Evolutionary conservation across 1,284 basidiomycete genomes (phyloP).

Genomic region (Albatrellus sp.): DNA sequence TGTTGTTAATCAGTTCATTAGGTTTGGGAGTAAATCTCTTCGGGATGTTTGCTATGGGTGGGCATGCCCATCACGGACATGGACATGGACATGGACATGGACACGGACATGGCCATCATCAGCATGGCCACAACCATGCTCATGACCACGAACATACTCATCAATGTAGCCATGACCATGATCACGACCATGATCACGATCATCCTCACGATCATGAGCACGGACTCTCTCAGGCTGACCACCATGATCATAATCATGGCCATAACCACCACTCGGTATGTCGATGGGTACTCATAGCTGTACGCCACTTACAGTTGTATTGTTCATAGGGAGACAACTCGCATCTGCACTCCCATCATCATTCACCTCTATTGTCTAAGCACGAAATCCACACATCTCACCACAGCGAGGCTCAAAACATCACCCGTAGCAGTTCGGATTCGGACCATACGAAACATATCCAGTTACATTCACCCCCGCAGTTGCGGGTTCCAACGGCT

Average conservation of each 20-base stretch:
- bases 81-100: slow-evolving; percentile 16
- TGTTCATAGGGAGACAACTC: too few species aligned
- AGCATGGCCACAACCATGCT: slow-evolving; percentile 24
- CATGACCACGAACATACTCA: slow-evolving; percentile 13
- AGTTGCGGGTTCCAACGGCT: too few species aligned
- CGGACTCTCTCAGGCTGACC: slow-evolving; percentile 7
- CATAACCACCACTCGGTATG: too few species aligned
- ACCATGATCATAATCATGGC: neutral
- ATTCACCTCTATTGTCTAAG: neutral
- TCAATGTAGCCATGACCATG: neutral
- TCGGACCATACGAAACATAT: too few species aligned
- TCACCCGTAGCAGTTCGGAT: too few species aligned
- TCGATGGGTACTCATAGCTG: too few species aligned
- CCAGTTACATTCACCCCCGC: too few species aligned
- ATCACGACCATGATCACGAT: slow-evolving; percentile 1
- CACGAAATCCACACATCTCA: neutral
- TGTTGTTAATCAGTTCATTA: slow-evolving; percentile 80
- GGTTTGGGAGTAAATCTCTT: slow-evolving; percentile 93
- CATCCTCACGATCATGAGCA: slow-evolving; percentile 12
- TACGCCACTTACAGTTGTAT: too few species aligned
- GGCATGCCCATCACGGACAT: slow-evolving; percentile 79
- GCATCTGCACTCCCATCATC: too few species aligned
- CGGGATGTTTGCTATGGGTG: slow-evolving; percentile 98
- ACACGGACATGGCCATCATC: slow-evolving; percentile 30
- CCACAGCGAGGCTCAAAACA: too few species aligned